Conservation (phyloP, 2,329 filamentous ascomycete genomes). For the Ophidiomyces ophidiicola region DNA sequence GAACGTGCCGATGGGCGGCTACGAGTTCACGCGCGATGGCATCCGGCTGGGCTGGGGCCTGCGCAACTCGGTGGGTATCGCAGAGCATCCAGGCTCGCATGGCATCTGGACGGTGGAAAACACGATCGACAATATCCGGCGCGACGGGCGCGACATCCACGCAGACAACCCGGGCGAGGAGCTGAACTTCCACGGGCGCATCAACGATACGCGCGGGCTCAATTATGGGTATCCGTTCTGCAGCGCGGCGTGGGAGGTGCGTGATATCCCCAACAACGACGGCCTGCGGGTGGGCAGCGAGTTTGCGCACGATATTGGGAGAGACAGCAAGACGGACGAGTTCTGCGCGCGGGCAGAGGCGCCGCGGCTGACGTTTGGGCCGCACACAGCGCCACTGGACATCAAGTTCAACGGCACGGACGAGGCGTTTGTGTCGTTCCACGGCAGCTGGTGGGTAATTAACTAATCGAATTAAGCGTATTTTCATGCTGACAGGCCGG, state of each 20-base stretch:
- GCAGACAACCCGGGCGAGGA: slow-evolving; percentile 61
- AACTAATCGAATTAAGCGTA: too few relatives aligned
- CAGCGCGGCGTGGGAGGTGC: slow-evolving; percentile 52
- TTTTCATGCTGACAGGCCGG: not conserved
- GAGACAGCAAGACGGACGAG: slow-evolving; percentile 37
- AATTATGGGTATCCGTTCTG: slow-evolving; percentile 64
- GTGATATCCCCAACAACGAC: slow-evolving; percentile 35
- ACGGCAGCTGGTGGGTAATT: slow-evolving; percentile 49
- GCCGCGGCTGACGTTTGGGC: slow-evolving; percentile 46
- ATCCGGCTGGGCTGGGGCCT: slow-evolving; percentile 53
- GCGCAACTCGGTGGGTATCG: slow-evolving; percentile 59
- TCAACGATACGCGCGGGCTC: slow-evolving; percentile 12
- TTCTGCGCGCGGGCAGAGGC: slow-evolving; percentile 33
- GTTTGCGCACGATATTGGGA: slow-evolving; percentile 35
- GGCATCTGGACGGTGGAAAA: slow-evolving; percentile 53
- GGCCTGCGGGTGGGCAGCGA: slow-evolving; percentile 37
- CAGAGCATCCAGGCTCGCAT: slow-evolving; percentile 16
- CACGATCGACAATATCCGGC: slow-evolving; percentile 43
- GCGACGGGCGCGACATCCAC: slow-evolving; percentile 46
- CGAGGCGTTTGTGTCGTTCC: slow-evolving; percentile 54
- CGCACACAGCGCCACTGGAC: slow-evolving; percentile 61
- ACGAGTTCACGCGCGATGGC: slow-evolving; percentile 42
- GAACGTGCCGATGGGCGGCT: slow-evolving; percentile 28
- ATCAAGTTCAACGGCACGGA: slow-evolving; percentile 47
- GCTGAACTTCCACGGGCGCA: slow-evolving; percentile 47